phyloP scores from a whole-genome alignment of 2,329 filamentous ascomycete genomes.

The Hymenoscyphus fructigenus region DNA sequence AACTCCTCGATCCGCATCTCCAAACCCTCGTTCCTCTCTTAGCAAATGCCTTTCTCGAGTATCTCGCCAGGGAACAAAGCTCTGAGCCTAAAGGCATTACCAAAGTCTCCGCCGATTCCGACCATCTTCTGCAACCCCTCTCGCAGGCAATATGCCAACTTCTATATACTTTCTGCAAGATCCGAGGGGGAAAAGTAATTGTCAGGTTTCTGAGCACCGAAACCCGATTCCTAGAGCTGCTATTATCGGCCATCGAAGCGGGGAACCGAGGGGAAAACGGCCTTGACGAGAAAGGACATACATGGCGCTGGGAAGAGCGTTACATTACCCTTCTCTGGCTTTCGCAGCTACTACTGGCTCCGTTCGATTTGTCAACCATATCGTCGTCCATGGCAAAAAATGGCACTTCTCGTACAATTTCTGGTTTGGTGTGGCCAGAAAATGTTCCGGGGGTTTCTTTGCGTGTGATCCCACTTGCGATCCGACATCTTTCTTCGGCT shows the following conservation, averaged over 20 bases:
- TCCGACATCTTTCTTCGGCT: conserved; percentile 69
- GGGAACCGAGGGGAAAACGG: conserved; percentile 17
- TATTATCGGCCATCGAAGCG: conserved; percentile 73
- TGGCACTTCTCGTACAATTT: conserved; percentile 43
- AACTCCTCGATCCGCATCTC: conserved; percentile 84
- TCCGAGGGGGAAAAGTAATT: conserved; percentile 90
- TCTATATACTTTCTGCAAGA: conserved; percentile 90
- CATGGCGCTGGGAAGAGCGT: conserved; percentile 79
- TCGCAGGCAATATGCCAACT: conserved; percentile 70
- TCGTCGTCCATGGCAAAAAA: conserved; percentile 60
- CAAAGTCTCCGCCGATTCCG: conserved; percentile 23
- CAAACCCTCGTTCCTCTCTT: conserved; percentile 72
- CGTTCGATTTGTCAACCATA: conserved; percentile 87
- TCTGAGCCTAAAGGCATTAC: not conserved
- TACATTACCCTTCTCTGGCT: conserved; percentile 89
- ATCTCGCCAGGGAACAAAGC: conserved; percentile 51
- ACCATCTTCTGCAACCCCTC: conserved; percentile 35
- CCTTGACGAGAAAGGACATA: conserved; percentile 22
- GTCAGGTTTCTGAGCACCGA: conserved; percentile 90
- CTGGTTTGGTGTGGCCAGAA: conserved; percentile 54
- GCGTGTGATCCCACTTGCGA: conserved; percentile 68
- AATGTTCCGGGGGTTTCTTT: conserved; percentile 68
- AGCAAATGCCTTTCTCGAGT: conserved; percentile 72
- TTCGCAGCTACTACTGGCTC: conserved; percentile 76
- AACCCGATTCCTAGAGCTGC: conserved; percentile 76